phyloP scores from a whole-genome alignment of 257 asterid genomes.

The Vinca minor region DNA sequence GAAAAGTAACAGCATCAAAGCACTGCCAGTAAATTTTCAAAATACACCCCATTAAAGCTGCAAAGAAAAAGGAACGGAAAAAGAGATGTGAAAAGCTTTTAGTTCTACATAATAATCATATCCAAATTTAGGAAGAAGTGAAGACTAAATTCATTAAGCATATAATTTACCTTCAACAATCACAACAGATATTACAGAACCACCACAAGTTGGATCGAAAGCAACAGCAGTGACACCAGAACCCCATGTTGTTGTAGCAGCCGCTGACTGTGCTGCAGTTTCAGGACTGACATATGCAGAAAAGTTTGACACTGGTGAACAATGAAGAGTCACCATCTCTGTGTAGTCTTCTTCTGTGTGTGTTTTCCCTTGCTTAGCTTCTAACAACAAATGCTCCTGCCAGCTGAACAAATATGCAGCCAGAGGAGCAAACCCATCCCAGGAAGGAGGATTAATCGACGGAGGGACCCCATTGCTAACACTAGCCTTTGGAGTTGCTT shows the following conservation, averaged over 20 bases:
- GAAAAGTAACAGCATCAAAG: too few relatives aligned
- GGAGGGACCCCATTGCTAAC: slow-evolving; percentile 69
- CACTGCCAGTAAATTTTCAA: too few relatives aligned
- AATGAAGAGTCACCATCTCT: slow-evolving; percentile 80
- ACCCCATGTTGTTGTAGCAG: slow-evolving; percentile 97
- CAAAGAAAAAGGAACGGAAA: too few relatives aligned
- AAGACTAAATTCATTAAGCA: background rate
- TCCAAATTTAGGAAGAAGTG: too few relatives aligned
- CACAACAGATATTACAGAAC: slow-evolving; percentile 90
- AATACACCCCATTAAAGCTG: too few relatives aligned
- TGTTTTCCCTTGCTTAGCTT: slow-evolving; percentile 68
- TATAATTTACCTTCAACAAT: slow-evolving; percentile 79
- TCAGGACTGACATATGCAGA: slow-evolving; percentile 99
- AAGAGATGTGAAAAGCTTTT: too few relatives aligned
- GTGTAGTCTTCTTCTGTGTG: slow-evolving; percentile 62
- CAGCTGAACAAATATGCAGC: slow-evolving; percentile 95
- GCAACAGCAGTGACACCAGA: slow-evolving; percentile 99
- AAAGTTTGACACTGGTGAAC: slow-evolving; percentile 96
- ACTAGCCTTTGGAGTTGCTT: slow-evolving; percentile 67
- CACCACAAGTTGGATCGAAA: slow-evolving; percentile 98
- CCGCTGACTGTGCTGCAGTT: slow-evolving; percentile 93
- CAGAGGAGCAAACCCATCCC: slow-evolving; percentile 94
- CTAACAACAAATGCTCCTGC: slow-evolving; percentile 82
- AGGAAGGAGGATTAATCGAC: slow-evolving; percentile 84
- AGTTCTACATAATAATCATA: too few relatives aligned